These are phyloP conservation scores for Aspergillus kassunensis DNA, from an alignment of 495 filamentous ascomycete genomes.

Conservation along the genomic window DNA sequence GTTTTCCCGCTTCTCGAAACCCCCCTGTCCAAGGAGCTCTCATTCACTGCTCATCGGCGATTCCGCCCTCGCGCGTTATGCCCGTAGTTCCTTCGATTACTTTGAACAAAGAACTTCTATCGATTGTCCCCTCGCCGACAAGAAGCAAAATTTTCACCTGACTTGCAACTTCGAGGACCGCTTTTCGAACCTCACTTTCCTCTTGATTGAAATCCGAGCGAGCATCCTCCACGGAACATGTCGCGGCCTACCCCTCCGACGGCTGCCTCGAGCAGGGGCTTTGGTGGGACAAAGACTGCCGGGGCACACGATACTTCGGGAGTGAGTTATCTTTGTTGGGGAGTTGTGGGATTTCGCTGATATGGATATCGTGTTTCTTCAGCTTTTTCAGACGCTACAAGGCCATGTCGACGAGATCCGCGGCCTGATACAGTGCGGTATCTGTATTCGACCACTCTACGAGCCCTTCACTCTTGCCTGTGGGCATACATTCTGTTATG, in stretches of 20 bases:
- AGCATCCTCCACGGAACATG: slow-evolving; percentile 11
- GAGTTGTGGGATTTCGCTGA: neutral
- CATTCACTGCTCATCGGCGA: slow-evolving; percentile 7
- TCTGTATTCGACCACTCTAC: slow-evolving; percentile 66
- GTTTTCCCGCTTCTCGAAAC: neutral
- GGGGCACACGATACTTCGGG: slow-evolving; percentile 27
- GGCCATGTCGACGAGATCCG: slow-evolving; percentile 49
- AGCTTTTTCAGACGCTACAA: slow-evolving; percentile 47
- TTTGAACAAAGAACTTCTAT: neutral
- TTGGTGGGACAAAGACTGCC: slow-evolving; percentile 18
- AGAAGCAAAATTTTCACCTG: neutral
- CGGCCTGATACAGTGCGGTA: slow-evolving; percentile 57
- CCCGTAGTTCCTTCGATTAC: slow-evolving; percentile 5
- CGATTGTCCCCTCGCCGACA: neutral
- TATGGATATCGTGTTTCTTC: slow-evolving; percentile 9
- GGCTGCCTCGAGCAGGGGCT: slow-evolving; percentile 1
- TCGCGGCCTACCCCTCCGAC: slow-evolving; percentile 9
- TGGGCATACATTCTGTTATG: slow-evolving; percentile 75
- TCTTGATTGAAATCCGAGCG: neutral
- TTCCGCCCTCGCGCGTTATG: slow-evolving; percentile 5
- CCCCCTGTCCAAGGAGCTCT: neutral
- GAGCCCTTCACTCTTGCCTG: slow-evolving; percentile 70
- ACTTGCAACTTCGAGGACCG: neutral
- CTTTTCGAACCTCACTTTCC: neutral
- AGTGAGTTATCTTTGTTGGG: slow-evolving; percentile 21